phyloP scores from a whole-genome alignment of 2,329 filamentous ascomycete species.

The Hypoxylon sp. region DNA sequence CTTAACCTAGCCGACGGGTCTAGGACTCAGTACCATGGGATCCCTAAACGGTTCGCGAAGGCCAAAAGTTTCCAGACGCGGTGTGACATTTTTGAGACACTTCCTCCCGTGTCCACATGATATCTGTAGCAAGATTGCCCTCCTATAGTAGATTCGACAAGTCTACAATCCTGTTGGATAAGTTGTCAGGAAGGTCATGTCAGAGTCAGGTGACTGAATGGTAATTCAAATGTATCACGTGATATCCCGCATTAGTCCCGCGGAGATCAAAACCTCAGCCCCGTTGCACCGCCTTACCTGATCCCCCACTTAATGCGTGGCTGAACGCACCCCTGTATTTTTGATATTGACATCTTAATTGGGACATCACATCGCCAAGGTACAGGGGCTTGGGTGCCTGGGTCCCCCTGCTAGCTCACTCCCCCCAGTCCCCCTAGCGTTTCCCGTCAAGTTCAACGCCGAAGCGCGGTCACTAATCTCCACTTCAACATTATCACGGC shows the following conservation, averaged over 20 bases:
- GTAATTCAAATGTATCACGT: too few species aligned
- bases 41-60: not conserved
- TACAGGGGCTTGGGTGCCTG: too few species aligned
- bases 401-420: too few species aligned
- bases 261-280: not conserved
- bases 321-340: not conserved
- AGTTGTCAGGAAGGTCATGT: too few species aligned
- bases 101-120: conserved; percentile 26
- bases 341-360: not conserved
- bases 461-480: not conserved
- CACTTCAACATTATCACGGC: not conserved
- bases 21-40: not conserved
- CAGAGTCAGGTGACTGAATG: too few species aligned
- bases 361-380: not conserved
- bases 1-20: not conserved
- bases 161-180: conserved; percentile 11
- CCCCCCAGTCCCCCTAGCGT: not conserved
- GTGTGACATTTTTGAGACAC: conserved; percentile 13
- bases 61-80: conserved; percentile 10
- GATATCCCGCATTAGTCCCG: too few species aligned
- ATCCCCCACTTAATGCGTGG: not conserved
- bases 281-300: not conserved
- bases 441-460: not conserved
- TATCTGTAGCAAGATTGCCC: conserved; percentile 15
- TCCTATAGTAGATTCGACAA: conserved; percentile 13